Percentiles rank a stretch among this genome's conserved stretches.
Evolutionary conservation across 1,284 basidiomycete species (phyloP).

Genomic region (Schizophyllum amplum): DNA sequence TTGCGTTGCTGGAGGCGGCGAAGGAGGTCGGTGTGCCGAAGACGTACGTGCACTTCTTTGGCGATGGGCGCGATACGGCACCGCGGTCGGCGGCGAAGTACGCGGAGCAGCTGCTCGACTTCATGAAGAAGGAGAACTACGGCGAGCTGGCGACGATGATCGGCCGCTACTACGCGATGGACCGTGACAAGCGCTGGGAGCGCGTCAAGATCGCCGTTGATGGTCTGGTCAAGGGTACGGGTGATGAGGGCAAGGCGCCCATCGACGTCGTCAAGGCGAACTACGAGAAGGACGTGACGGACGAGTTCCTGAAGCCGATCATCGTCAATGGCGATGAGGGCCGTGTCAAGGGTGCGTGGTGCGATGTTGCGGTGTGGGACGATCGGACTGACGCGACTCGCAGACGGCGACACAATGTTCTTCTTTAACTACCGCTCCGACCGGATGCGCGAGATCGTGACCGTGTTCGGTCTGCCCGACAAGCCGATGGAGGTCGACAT

Average conservation of each 20-base stretch:
- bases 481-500: conserved; percentile 77
- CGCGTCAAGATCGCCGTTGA: conserved; percentile 83
- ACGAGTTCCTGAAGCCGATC: conserved; percentile 92
- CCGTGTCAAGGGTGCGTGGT: conserved; percentile 62
- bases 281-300: conserved; percentile 79
- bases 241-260: conserved; percentile 41
- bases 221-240: conserved; percentile 68
- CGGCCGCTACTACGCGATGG: conserved; percentile 92
- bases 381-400: not conserved
- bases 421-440: conserved; percentile 95
- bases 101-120: conserved; percentile 67
- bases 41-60: conserved; percentile 86
- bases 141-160: conserved; percentile 75
- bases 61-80: conserved; percentile 86
- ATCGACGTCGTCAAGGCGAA: conserved; percentile 58
- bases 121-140: conserved; percentile 68
- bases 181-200: conserved; percentile 93
- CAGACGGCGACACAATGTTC: conserved; percentile 75
- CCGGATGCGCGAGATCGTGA: conserved; percentile 81
- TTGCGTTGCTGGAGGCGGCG: conserved; percentile 80
- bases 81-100: conserved; percentile 73
- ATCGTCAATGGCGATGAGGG: conserved; percentile 75
- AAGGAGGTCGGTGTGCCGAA: conserved; percentile 78
- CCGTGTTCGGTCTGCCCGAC: conserved; percentile 73
- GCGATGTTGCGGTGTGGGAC: conserved; percentile 10